Percentiles rank a stretch among this genome's conserved stretches.
Evolutionary conservation across 2,329 filamentous ascomycete species (phyloP).

Genomic region (Cladophialophora immunda): DNA sequence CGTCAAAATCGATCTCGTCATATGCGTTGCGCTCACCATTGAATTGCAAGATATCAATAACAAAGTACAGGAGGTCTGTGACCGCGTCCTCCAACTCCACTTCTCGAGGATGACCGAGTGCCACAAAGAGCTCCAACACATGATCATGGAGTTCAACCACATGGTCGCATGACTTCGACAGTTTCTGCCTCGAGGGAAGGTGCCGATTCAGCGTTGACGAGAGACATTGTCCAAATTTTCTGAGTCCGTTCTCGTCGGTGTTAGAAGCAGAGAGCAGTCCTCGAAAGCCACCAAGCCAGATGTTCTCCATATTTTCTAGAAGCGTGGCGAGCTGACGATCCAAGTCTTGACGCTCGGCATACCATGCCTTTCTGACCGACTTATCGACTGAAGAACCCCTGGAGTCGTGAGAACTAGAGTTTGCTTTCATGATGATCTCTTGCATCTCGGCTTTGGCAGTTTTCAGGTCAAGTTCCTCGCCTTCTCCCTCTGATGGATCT

Average conservation of each 20-base stretch:
- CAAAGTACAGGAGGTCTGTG: slow-evolving; percentile 94
- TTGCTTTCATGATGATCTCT: slow-evolving; percentile 82
- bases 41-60: slow-evolving; percentile 95
- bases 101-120: slow-evolving; percentile 75
- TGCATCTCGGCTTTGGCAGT: slow-evolving; percentile 80
- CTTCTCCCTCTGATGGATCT: slow-evolving; percentile 79
- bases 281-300: slow-evolving; percentile 94
- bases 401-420: slow-evolving; percentile 79
- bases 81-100: slow-evolving; percentile 86
- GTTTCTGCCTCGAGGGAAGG: slow-evolving; percentile 77
- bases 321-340: slow-evolving; percentile 80
- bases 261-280: slow-evolving; percentile 86
- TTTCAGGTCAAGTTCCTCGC: slow-evolving; percentile 83
- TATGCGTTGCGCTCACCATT: slow-evolving; percentile 96
- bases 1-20: slow-evolving; percentile 95
- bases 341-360: slow-evolving; percentile 81
- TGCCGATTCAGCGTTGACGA: slow-evolving; percentile 81
- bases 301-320: slow-evolving; percentile 83
- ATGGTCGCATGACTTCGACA: slow-evolving; percentile 61
- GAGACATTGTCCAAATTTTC: slow-evolving; percentile 79
- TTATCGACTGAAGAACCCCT: slow-evolving; percentile 64
- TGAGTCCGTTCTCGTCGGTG: slow-evolving; percentile 70
- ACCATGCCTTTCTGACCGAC: slow-evolving; percentile 83
- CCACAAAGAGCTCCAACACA: slow-evolving; percentile 88
- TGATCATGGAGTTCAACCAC: slow-evolving; percentile 67